These are phyloP conservation scores for Ganoderma lucidum DNA, from an alignment of 1,284 basidiomycete genomes.

Conservation along the genomic window DNA sequence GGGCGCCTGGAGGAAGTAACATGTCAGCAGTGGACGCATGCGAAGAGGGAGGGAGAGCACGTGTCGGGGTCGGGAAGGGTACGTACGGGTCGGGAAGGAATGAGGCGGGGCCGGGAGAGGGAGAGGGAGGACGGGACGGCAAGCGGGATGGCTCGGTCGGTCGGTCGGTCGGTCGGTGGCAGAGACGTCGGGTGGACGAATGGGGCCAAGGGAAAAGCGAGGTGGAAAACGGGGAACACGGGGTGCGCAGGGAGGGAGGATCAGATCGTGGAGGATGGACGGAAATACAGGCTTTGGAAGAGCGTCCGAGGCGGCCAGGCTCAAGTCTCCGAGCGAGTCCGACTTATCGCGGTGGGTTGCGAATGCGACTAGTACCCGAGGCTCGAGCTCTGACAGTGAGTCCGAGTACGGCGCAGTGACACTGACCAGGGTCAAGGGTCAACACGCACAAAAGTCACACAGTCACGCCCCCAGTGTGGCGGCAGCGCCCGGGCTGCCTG, in stretches of 20 bases:
- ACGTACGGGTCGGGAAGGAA: constrained; percentile 17
- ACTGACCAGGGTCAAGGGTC: constrained; percentile 19
- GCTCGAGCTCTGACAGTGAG: constrained; percentile 1
- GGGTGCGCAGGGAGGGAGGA: constrained; percentile 15
- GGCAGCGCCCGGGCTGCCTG: constrained; percentile 17
- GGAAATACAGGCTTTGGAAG: constrained; percentile 10
- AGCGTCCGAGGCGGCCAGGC: constrained; percentile 14
- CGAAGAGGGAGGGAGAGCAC: constrained; percentile 3
- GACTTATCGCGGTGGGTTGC: constrained; percentile 17
- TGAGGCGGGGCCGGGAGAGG: constrained; percentile 14
- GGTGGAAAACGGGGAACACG: background rate
- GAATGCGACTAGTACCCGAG: constrained; percentile 1
- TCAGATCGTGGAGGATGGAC: constrained; percentile 13
- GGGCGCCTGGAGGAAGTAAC: constrained; percentile 22
- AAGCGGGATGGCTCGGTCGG: constrained; percentile 7
- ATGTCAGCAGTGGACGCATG: constrained; percentile 18
- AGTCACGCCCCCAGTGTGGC: constrained; percentile 19
- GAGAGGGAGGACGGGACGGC: constrained; percentile 12
- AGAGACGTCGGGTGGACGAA: constrained; percentile 18
- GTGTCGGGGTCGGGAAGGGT: constrained; percentile 6
- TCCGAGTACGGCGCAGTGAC: background rate
- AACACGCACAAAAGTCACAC: constrained; percentile 23
- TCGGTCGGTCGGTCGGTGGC: constrained; percentile 3
- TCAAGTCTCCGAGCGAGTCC: constrained; percentile 8
- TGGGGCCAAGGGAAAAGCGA: constrained; percentile 4